These are phyloP conservation scores for Rhododendron henanense DNA, from an alignment of 148 eudicot species.

Conservation along the genomic window DNA sequence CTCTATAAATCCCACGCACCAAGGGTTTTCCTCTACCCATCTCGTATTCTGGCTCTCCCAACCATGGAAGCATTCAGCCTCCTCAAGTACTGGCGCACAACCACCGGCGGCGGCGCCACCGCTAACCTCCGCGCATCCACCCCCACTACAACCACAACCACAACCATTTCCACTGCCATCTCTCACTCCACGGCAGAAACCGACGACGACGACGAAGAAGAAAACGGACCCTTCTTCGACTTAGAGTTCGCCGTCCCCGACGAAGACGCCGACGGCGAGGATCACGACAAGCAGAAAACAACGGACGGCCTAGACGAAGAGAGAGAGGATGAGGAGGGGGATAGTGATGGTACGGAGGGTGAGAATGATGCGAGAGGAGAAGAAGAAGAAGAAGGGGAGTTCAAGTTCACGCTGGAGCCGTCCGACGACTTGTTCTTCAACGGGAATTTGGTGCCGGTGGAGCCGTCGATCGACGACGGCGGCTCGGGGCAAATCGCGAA, in stretches of 20 bases:
- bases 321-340: slow-evolving; percentile 1
- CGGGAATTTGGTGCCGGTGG: slow-evolving; percentile 35
- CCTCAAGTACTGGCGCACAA: slow-evolving; percentile 69
- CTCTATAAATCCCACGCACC: not conserved
- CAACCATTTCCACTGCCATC: slow-evolving; percentile 24
- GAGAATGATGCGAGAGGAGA: slow-evolving; percentile 12
- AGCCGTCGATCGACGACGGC: not conserved
- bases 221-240: slow-evolving; percentile 79
- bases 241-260: slow-evolving; percentile 59
- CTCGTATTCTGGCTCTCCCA: slow-evolving; percentile 77
- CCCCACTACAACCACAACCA: slow-evolving; percentile 9
- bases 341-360: slow-evolving; percentile 10
- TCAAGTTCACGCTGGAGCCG: slow-evolving; percentile 37
- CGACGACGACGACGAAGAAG: slow-evolving; percentile 31
- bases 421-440: slow-evolving; percentile 58
- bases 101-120: slow-evolving; percentile 8
- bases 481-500: slow-evolving; percentile 23
- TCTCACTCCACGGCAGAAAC: slow-evolving; percentile 17
- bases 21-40: not conserved
- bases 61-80: slow-evolving; percentile 88
- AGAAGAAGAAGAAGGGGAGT: not conserved
- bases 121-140: not conserved
- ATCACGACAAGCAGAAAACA: slow-evolving; percentile 10
- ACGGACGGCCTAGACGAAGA: not conserved
- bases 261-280: slow-evolving; percentile 14